Conservation (phyloP, 495 filamentous ascomycete genomes). For the Penicillium psychrofluorescens region DNA sequence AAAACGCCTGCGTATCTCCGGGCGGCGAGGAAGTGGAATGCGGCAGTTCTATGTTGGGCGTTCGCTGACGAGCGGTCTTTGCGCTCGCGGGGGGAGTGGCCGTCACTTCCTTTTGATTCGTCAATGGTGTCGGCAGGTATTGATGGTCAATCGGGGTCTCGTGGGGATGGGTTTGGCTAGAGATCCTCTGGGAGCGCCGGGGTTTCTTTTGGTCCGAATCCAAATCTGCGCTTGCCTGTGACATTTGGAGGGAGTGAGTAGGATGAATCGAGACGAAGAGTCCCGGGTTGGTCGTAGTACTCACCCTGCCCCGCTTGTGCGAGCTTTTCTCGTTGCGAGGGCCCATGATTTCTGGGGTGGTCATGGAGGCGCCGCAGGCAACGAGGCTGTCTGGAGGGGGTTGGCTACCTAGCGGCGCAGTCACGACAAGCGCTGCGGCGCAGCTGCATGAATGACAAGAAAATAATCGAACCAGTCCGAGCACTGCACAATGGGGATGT, state of each 20-base stretch:
- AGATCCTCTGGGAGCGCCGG: constrained; percentile 45
- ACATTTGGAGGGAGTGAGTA: constrained; percentile 7
- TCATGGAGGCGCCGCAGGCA: neutral
- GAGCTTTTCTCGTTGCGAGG: constrained; percentile 43
- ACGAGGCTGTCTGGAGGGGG: constrained; percentile 4
- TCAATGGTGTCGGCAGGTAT: constrained; percentile 79
- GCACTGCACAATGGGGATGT: too few relatives aligned
- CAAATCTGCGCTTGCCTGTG: constrained; percentile 31
- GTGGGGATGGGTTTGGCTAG: constrained; percentile 44
- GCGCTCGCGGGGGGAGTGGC: constrained; percentile 62
- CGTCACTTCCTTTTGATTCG: constrained; percentile 62
- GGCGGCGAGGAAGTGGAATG: constrained; percentile 64
- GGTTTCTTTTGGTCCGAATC: constrained; percentile 43
- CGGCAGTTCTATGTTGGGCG: constrained; percentile 49
- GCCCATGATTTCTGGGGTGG: constrained; percentile 24
- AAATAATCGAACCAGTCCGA: too few relatives aligned
- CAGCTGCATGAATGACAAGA: too few relatives aligned
- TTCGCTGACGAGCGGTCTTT: constrained; percentile 46
- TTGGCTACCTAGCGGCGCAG: constrained; percentile 1
- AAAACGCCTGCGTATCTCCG: constrained; percentile 58
- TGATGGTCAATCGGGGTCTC: constrained; percentile 55
- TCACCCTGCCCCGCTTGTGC: constrained; percentile 46
- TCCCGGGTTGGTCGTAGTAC: neutral
- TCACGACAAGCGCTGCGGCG: neutral
- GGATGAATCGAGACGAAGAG: neutral